Conservation (phyloP, 2,329 filamentous ascomycete species). For the Aspergillus calidoustus region DNA sequence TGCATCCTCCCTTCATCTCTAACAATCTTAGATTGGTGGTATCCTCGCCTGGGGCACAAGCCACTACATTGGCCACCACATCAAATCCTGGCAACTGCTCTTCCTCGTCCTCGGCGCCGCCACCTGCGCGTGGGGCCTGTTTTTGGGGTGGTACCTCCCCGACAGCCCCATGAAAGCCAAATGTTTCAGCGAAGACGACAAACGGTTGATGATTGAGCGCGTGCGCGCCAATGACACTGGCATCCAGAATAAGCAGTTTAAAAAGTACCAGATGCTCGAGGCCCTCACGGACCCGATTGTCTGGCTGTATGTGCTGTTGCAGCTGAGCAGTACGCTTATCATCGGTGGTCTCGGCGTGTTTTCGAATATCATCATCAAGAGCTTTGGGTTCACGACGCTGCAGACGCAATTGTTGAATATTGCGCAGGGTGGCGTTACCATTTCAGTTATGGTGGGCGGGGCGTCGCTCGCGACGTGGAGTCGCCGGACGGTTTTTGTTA, state of each 20-base stretch:
- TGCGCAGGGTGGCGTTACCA: slow-evolving; percentile 73
- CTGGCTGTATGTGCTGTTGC: slow-evolving; percentile 26
- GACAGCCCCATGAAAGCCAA: slow-evolving; percentile 70
- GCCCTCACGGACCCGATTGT: slow-evolving; percentile 37
- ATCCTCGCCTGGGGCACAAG: slow-evolving; percentile 59
- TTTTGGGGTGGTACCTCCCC: slow-evolving; percentile 63
- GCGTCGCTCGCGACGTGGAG: slow-evolving; percentile 69
- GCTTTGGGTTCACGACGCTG: slow-evolving; percentile 65
- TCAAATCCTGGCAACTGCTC: slow-evolving; percentile 67
- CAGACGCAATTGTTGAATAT: slow-evolving; percentile 73
- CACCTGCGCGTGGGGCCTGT: slow-evolving; percentile 44
- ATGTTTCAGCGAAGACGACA: slow-evolving; percentile 66
- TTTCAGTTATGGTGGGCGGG: slow-evolving; percentile 67
- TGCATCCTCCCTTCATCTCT: no score
- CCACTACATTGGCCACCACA: slow-evolving; percentile 53
- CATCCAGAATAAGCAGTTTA: slow-evolving; percentile 59
- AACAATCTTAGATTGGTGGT: slow-evolving; percentile 59
- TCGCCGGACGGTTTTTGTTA: slow-evolving; percentile 48
- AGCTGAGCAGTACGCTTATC: slow-evolving; percentile 19
- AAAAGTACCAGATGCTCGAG: slow-evolving; percentile 54
- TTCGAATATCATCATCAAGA: slow-evolving; percentile 64
- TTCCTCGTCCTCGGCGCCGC: slow-evolving; percentile 65
- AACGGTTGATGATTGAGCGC: slow-evolving; percentile 61
- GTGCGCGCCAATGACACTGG: slow-evolving; percentile 62
- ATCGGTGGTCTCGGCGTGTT: slow-evolving; percentile 44